phyloP scores from a whole-genome alignment of 2,329 filamentous ascomycete genomes.

The Pseudogymnoascus sp. region DNA sequence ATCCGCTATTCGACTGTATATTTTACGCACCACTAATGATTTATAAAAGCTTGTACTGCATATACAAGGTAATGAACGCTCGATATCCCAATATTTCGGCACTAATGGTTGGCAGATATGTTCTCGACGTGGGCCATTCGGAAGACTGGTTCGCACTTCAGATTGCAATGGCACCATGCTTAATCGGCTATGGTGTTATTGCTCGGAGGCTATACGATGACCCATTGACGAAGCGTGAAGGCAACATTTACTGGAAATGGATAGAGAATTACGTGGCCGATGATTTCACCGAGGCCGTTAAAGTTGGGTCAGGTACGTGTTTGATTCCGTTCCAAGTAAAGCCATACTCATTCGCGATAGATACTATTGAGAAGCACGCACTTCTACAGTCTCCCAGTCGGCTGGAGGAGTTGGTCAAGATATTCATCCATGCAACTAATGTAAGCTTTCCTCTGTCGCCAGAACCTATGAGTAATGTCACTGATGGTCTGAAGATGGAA shows the following conservation, averaged over 20 bases:
- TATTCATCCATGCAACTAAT: conserved; percentile 83
- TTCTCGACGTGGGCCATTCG: conserved; percentile 79
- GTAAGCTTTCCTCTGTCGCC: conserved; percentile 36
- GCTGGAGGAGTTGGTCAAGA: conserved; percentile 72
- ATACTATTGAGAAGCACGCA: conserved; percentile 67
- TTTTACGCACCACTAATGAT: conserved; percentile 12
- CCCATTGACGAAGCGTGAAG: conserved; percentile 49
- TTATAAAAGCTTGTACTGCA: conserved; percentile 55
- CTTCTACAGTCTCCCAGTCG: conserved; percentile 62
- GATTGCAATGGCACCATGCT: conserved; percentile 73
- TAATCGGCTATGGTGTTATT: conserved; percentile 80
- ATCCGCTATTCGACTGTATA: neutral
- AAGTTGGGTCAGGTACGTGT: conserved; percentile 55
- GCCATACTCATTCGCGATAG: conserved; percentile 31
- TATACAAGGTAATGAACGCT: conserved; percentile 47
- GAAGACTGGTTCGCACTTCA: conserved; percentile 85
- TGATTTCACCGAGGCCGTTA: conserved; percentile 67
- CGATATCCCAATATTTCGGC: neutral
- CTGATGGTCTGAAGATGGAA: conserved; percentile 48
- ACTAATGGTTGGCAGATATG: conserved; percentile 45
- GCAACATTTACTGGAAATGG: conserved; percentile 80
- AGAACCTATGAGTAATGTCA: conserved; percentile 14
- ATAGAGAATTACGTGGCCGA: conserved; percentile 80
- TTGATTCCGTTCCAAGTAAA: neutral
- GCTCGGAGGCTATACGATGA: conserved; percentile 61